A percentile compares a stretch with the other conserved stretches of the same genome.
phyloP scores from a whole-genome alignment of 495 filamentous ascomycete genomes.

The Trichoderma gamsii region DNA sequence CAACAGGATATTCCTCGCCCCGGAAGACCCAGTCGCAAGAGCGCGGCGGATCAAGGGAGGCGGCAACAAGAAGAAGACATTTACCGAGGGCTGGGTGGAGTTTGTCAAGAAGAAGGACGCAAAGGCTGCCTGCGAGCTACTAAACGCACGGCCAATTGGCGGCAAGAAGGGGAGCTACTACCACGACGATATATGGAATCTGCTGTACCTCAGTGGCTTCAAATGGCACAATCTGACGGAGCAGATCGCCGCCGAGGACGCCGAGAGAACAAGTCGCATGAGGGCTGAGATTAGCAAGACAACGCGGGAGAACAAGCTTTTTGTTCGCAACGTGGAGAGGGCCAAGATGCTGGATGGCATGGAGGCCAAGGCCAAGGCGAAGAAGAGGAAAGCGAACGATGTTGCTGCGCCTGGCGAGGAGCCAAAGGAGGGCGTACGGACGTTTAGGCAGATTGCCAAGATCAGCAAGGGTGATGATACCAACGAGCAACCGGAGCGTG shows the following conservation, averaged over 20 bases:
- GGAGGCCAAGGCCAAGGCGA: conserved; percentile 56
- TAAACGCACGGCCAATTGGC: conserved; percentile 78
- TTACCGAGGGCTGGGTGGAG: conserved; percentile 92
- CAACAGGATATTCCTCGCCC: conserved; percentile 80
- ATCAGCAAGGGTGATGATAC: conserved; percentile 42
- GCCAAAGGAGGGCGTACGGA: conserved; percentile 36
- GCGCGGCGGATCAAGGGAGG: conserved; percentile 54
- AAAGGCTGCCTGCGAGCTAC: conserved; percentile 72
- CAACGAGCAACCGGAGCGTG: conserved; percentile 53
- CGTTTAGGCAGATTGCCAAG: conserved; percentile 67
- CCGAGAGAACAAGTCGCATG: conserved; percentile 71
- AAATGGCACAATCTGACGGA: conserved; percentile 68
- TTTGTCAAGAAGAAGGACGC: conserved; percentile 69
- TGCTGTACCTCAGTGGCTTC: conserved; percentile 73
- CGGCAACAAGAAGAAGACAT: conserved; percentile 85
- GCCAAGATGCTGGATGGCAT: conserved; percentile 69
- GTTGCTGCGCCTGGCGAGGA: conserved; percentile 21
- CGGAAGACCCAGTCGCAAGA: conserved; percentile 62
- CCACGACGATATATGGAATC: conserved; percentile 83
- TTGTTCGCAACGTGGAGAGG: conserved; percentile 68
- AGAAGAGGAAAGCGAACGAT: conserved; percentile 35
- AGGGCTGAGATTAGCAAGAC: conserved; percentile 73
- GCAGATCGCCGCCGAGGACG: conserved; percentile 73
- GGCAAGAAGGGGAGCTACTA: conserved; percentile 87
- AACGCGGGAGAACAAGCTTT: conserved; percentile 76